Percentiles rank a stretch among this genome's conserved stretches.
These are phyloP conservation scores for Buddleja alternifolia DNA, from an alignment of 257 asterid genomes.

Conservation along the genomic window DNA sequence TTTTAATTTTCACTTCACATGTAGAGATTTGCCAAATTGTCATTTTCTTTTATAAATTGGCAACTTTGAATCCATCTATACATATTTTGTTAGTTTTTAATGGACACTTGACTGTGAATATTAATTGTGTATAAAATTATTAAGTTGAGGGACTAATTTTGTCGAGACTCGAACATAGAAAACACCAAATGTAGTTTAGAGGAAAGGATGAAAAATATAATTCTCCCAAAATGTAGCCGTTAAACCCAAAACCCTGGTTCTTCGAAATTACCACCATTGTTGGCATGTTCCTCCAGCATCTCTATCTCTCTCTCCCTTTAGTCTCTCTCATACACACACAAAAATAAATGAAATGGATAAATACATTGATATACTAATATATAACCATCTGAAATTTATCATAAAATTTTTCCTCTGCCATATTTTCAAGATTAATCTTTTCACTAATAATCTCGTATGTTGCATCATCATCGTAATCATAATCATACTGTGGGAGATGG, in stretches of 20 bases:
- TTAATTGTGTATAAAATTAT: no score
- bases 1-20: no score
- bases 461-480: constrained; percentile 32
- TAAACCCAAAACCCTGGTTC: constrained; percentile 10
- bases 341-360: not conserved
- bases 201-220: not conserved
- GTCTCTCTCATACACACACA: no score
- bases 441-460: constrained; percentile 27
- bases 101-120: no score
- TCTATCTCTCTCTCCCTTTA: not conserved
- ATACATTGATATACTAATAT: not conserved
- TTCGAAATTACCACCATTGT: constrained; percentile 28
- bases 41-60: no score
- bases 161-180: no score
- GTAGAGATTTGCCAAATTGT: no score
- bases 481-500: no score
- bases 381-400: not conserved
- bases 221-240: no score
- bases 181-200: not conserved
- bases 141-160: no score
- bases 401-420: not conserved
- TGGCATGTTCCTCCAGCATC: constrained; percentile 19
- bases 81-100: no score
- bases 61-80: no score
- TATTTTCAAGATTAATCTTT: not conserved